A percentile compares a stretch with the other conserved stretches of the same genome.
Conservation (phyloP, 2,329 filamentous ascomycete species). For the Ascochyta pisi region DNA sequence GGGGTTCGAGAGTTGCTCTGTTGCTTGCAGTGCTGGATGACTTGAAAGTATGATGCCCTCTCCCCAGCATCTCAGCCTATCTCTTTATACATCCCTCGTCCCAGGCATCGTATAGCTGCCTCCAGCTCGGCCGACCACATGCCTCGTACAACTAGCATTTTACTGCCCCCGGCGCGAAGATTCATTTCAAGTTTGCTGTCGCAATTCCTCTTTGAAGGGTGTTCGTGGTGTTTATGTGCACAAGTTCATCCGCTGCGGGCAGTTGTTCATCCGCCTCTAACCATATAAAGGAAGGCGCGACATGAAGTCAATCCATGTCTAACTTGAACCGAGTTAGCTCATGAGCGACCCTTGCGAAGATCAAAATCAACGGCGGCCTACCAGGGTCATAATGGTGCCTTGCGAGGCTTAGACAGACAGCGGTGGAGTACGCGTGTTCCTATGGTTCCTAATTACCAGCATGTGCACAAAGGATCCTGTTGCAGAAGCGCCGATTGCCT, state of each 20-base stretch:
- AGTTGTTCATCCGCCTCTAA: constrained; percentile 4
- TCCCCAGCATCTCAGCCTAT: background rate
- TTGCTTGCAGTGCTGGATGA: too few species aligned
- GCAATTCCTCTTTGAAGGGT: background rate
- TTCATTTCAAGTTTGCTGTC: background rate
- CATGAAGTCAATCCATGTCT: background rate
- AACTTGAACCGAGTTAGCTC: background rate
- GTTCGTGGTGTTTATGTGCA: constrained; percentile 7
- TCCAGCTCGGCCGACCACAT: background rate
- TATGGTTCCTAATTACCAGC: background rate
- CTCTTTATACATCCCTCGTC: background rate
- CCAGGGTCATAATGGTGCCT: background rate
- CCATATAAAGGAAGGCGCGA: background rate
- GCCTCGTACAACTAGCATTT: background rate
- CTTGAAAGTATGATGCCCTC: background rate
- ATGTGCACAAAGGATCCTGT: background rate
- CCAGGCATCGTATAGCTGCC: background rate
- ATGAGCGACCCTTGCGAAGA: background rate
- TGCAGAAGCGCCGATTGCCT: background rate
- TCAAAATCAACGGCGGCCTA: background rate
- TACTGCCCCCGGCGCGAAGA: background rate
- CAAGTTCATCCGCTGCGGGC: constrained; percentile 6
- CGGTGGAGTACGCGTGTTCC: background rate
- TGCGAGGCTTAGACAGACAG: background rate
- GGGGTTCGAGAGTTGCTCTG: background rate